These are phyloP conservation scores for Pyrus hybrid DNA, from an alignment of 331 rosid species.

Conservation along the genomic window DNA sequence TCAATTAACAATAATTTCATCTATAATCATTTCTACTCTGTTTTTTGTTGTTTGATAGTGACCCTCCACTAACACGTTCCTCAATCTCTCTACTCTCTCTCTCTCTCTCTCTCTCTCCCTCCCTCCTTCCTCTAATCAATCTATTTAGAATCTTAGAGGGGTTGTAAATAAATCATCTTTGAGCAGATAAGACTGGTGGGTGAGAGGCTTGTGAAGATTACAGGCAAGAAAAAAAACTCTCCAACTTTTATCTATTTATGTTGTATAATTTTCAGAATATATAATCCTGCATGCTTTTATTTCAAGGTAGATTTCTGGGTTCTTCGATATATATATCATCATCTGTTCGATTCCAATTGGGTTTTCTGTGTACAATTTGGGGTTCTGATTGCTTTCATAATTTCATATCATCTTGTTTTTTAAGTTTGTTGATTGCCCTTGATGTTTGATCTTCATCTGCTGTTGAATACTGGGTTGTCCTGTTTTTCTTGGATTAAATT, in stretches of 20 bases:
- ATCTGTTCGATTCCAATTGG: constrained; percentile 12
- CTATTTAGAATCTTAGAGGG: constrained; percentile 39
- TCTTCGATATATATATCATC: neutral
- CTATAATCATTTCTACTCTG: neutral
- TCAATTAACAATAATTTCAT: neutral
- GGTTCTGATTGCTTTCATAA: constrained; percentile 17
- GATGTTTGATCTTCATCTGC: neutral
- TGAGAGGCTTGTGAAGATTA: constrained; percentile 30
- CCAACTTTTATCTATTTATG: neutral
- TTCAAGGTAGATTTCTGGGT: constrained; percentile 15
- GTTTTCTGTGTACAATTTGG: neutral
- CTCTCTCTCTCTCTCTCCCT: neutral
- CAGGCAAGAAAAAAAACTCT: constrained; percentile 28
- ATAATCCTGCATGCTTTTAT: constrained; percentile 2
- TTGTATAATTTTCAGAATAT: constrained; percentile 10
- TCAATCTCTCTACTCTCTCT: neutral
- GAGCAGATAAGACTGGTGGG: constrained; percentile 54
- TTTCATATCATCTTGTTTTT: neutral
- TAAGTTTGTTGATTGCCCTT: neutral
- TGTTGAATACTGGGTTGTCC: constrained; percentile 4
- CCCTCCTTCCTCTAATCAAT: constrained; percentile 12
- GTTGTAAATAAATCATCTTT: constrained; percentile 33
- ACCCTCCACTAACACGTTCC: constrained; percentile 16
- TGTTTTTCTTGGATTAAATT: neutral
- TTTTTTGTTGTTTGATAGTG: constrained; percentile 30